Evolutionary conservation across 495 filamentous ascomycete species (phyloP).

Genomic region (Collariella sp.): DNA sequence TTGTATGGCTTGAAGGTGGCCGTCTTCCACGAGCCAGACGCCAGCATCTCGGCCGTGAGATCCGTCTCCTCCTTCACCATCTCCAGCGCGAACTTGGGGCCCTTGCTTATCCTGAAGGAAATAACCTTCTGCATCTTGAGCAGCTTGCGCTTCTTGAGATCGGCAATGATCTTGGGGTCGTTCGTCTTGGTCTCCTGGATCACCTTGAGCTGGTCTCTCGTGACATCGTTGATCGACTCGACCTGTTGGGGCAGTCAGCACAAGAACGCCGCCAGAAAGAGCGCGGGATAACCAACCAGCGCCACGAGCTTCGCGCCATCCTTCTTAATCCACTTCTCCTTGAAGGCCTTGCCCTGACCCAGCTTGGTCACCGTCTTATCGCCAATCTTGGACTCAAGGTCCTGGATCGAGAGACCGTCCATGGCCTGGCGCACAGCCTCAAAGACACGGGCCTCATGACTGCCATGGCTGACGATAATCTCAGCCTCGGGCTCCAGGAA

Average conservation of each 20-base stretch:
- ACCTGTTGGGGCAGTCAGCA: constrained; percentile 31
- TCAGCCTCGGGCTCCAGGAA: constrained; percentile 71
- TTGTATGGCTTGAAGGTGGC: constrained; percentile 94
- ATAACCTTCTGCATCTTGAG: constrained; percentile 74
- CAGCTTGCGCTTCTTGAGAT: constrained; percentile 85
- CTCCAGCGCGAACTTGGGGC: constrained; percentile 74
- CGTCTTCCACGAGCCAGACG: constrained; percentile 71
- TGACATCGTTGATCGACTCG: constrained; percentile 68
- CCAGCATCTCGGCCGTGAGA: constrained; percentile 86
- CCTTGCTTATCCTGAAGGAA: constrained; percentile 73
- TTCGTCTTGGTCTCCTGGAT: constrained; percentile 61
- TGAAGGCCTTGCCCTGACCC: constrained; percentile 94
- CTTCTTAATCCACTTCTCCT: constrained; percentile 89
- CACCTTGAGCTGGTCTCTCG: constrained; percentile 59
- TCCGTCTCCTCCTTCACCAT: constrained; percentile 92
- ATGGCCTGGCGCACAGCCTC: constrained; percentile 69
- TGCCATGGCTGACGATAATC: constrained; percentile 71
- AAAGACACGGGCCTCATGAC: constrained; percentile 92
- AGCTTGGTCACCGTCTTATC: constrained; percentile 79
- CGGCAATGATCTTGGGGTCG: constrained; percentile 63
- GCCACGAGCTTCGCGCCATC: constrained; percentile 40
- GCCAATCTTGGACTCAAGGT: constrained; percentile 63
- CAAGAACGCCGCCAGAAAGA: background rate
- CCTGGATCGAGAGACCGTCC: constrained; percentile 70
- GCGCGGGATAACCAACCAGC: constrained; percentile 9